Evolutionary conservation across 139 green algal genomes (phyloP), one percentile per base, ranked within the genome.

Genomic region (Volvox reticuliferus): DNA sequence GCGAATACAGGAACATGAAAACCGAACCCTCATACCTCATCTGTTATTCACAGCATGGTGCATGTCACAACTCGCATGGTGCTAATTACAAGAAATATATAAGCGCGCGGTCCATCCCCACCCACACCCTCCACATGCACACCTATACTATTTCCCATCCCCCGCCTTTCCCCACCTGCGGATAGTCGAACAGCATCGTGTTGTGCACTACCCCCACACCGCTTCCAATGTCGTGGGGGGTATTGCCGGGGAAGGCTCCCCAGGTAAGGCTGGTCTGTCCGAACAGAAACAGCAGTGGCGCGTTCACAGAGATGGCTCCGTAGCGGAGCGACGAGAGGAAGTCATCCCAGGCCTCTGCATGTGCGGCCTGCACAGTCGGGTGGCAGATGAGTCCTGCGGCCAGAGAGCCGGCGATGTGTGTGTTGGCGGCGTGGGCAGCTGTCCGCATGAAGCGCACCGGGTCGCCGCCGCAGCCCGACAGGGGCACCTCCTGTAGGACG

Each of bases 161-260:
- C 20, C 71, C 71, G 1, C 18, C 76, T 1, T 2, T 44, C 18
- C 79, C 24, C n/a, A 86, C 79, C 79, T 86, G 79, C 2, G 94
- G 71, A 86, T 98, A 78, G 87, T 98, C 97, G 65, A 97, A 94
- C 71, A 98, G 86, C 78, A 94, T 73, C 0, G 96, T 97, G 94
- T 99, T 98, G 94, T 98, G 97, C 61, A 97, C 95, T 24, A 94
- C 92, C 79, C 96, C 95, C 37, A 96, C 95, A 33, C 97, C 97
- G 30, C 92, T 95, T 33, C 94, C 92, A 21, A 97, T 96, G 92
- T 96, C 93, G 91, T 95, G 88, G 65, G 81, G 30, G 1, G 86
- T 85, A 69, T 90, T 90, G 62, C 94, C 96, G 19, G 96, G 93
- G 76, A 93, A 98, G 3, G 92, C 97, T 2, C 97, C 97, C 97